phyloP scores from a whole-genome alignment of 129 eudicot genomes.

The Artemisia annua region DNA sequence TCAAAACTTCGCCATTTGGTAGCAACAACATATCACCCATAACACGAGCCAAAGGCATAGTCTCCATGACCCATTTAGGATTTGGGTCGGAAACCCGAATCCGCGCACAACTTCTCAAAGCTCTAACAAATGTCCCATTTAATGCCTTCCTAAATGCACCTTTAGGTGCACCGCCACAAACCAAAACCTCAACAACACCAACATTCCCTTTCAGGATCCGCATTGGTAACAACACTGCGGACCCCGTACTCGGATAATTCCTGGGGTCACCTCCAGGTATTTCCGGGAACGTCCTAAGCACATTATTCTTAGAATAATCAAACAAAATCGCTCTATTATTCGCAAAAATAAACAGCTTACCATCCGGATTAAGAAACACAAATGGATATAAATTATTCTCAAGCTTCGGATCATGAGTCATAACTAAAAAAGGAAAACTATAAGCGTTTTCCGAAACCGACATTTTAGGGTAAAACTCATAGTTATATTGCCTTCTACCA shows the following conservation, averaged over 20 bases:
- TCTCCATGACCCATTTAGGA: constrained; percentile 64
- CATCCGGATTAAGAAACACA: constrained; percentile 66
- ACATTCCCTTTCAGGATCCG: constrained; percentile 32
- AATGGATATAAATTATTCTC: constrained; percentile 87
- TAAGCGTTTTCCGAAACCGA: constrained; percentile 14
- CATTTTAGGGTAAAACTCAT: constrained; percentile 68
- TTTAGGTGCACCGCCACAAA: constrained; percentile 80
- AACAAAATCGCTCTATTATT: constrained; percentile 68
- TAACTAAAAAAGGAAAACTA: constrained; percentile 47
- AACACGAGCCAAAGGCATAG: constrained; percentile 64
- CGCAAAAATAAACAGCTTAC: constrained; percentile 68
- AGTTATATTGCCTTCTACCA: constrained; percentile 65
- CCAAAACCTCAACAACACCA: constrained; percentile 57
- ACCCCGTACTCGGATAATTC: constrained; percentile 82
- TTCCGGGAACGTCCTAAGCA: constrained; percentile 53
- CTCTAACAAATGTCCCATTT: constrained; percentile 44
- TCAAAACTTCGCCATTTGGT: constrained; percentile 56
- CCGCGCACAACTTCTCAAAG: constrained; percentile 57
- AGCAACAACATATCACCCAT: constrained; percentile 78
- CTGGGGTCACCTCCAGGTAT: constrained; percentile 82
- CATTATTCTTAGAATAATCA: constrained; percentile 42
- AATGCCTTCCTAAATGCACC: constrained; percentile 41
- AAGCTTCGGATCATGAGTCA: constrained; percentile 50
- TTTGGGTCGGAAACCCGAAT: constrained; percentile 52
- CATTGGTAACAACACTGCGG: constrained; percentile 76